Evolutionary conservation across 495 filamentous ascomycete genomes (phyloP).

Genomic region (Jackrogersella minutella): DNA sequence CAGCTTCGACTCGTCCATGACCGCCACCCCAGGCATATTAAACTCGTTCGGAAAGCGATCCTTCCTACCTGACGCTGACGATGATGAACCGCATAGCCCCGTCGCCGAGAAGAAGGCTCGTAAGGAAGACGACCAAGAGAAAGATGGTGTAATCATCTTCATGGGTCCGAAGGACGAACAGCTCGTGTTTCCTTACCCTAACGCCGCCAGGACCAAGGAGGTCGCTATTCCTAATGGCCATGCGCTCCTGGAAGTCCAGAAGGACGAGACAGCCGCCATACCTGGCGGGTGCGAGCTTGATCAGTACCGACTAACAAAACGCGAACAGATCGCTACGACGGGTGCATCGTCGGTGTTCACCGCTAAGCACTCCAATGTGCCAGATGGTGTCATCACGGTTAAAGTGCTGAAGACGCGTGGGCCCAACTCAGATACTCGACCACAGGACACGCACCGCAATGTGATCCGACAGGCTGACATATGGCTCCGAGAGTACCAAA

Average conservation of each 20-base stretch:
- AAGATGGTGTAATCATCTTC: slow-evolving; percentile 58
- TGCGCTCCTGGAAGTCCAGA: slow-evolving; percentile 53
- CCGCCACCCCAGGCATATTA: slow-evolving; percentile 43
- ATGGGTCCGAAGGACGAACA: slow-evolving; percentile 52
- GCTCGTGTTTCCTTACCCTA: slow-evolving; percentile 53
- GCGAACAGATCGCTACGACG: slow-evolving; percentile 55
- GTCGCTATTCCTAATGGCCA: slow-evolving; percentile 53
- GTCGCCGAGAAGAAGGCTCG: slow-evolving; percentile 51
- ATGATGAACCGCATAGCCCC: slow-evolving; percentile 34
- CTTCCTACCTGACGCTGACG: slow-evolving; percentile 49
- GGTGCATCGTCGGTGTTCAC: slow-evolving; percentile 59
- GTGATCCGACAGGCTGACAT: slow-evolving; percentile 60
- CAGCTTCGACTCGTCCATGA: slow-evolving; percentile 34
- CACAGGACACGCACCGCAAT: slow-evolving; percentile 51
- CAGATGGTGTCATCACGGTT: slow-evolving; percentile 56
- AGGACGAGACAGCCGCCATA: slow-evolving; percentile 52
- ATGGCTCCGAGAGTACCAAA: slow-evolving; percentile 59
- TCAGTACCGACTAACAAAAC: slow-evolving; percentile 55
- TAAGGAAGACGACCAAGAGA: slow-evolving; percentile 35
- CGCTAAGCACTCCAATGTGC: slow-evolving; percentile 53
- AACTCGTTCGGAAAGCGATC: slow-evolving; percentile 54
- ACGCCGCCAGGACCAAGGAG: slow-evolving; percentile 52
- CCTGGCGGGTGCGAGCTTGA: slow-evolving; percentile 53
- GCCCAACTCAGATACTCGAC: slow-evolving; percentile 43
- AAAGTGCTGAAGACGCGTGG: slow-evolving; percentile 58